Evolutionary conservation across 345 rosid species (phyloP).

Genomic region (Salix suchowensis): DNA sequence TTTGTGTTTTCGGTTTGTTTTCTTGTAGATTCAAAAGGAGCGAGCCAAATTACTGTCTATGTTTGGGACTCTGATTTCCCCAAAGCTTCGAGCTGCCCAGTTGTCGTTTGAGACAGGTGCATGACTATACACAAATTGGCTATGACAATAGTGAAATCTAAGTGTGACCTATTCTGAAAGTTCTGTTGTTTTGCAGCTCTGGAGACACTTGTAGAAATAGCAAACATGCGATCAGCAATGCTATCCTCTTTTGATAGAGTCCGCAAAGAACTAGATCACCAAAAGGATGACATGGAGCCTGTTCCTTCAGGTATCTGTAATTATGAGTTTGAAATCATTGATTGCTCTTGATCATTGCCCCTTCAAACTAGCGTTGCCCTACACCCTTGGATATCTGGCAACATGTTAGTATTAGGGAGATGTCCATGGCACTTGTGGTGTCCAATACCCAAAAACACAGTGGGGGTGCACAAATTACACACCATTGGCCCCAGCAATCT

Average conservation of each 20-base stretch:
- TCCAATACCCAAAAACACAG: background rate
- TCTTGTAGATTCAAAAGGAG: slow-evolving; percentile 57
- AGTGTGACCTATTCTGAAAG: background rate
- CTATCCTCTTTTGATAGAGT: slow-evolving; percentile 45
- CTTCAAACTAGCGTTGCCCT: background rate
- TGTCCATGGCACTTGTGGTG: background rate
- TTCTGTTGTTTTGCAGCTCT: slow-evolving; percentile 43
- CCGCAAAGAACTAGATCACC: slow-evolving; percentile 27
- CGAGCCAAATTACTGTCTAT: slow-evolving; percentile 57
- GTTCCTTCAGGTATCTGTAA: slow-evolving; percentile 16
- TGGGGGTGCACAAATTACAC: background rate
- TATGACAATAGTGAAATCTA: background rate
- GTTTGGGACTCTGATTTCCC: slow-evolving; percentile 84
- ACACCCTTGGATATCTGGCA: background rate
- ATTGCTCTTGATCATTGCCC: background rate
- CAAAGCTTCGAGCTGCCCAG: slow-evolving; percentile 80
- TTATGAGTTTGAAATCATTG: background rate
- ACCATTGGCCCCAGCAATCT: background rate
- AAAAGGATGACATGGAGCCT: slow-evolving; percentile 23
- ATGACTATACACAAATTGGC: slow-evolving; percentile 10
- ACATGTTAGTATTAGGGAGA: background rate
- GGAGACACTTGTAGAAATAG: slow-evolving; percentile 75
- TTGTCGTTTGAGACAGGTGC: slow-evolving; percentile 83
- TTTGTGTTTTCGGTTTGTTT: background rate
- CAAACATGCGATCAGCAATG: slow-evolving; percentile 58